Conservation (phyloP, 164 flowering plant genomes). For the Vitis amurensis region DNA sequence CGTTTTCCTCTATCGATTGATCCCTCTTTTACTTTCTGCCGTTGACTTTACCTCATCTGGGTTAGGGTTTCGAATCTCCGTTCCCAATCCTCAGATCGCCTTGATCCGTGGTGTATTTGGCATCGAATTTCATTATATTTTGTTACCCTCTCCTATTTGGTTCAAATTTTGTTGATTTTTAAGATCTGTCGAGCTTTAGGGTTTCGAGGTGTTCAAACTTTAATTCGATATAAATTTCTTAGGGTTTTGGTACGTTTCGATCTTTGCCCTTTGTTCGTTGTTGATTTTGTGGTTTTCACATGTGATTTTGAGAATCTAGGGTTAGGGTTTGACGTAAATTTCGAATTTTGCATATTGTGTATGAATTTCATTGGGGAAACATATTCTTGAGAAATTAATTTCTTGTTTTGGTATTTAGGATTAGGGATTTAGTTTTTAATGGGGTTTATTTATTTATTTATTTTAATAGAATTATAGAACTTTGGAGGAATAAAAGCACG, state of each 20-base stretch:
- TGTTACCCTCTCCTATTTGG: background rate
- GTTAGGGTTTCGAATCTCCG: conserved; percentile 15
- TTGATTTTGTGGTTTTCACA: conserved; percentile 7
- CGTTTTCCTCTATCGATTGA: conserved; percentile 21
- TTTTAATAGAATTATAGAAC: no score
- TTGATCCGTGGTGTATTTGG: background rate
- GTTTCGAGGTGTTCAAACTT: conserved; percentile 17
- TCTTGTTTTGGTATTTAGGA: background rate
- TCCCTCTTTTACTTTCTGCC: conserved; percentile 1
- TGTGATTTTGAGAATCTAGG: conserved; percentile 15
- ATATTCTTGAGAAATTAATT: background rate
- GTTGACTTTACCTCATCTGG: conserved; percentile 8
- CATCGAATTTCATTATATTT: background rate
- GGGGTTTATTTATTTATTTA: no score
- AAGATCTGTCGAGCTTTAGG: conserved; percentile 16
- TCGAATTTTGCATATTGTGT: conserved; percentile 2
- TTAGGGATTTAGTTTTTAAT: background rate
- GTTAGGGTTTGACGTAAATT: conserved; percentile 21
- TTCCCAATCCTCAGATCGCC: background rate
- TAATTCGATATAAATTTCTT: background rate
- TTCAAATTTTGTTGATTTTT: conserved; percentile 4
- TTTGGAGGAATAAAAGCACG: no score
- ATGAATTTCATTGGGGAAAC: conserved; percentile 6
- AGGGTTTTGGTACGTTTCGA: conserved; percentile 14
- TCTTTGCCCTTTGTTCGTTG: background rate